These are phyloP conservation scores for Cercospora sojina DNA, from an alignment of 2,329 filamentous ascomycete species.

Conservation along the genomic window DNA sequence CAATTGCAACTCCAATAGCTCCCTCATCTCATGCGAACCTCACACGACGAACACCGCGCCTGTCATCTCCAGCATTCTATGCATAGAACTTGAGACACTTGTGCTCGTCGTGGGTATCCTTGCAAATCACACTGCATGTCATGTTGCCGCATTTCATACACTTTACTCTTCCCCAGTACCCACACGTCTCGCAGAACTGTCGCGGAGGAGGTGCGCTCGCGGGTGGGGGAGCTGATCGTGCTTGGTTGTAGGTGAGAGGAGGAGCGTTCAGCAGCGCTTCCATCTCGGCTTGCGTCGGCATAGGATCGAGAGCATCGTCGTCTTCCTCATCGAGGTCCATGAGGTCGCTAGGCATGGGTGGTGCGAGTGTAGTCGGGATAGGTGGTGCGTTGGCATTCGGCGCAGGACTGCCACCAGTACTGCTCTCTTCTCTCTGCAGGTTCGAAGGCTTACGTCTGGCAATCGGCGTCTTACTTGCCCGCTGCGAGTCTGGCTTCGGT, in stretches of 20 bases:
- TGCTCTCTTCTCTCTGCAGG: conserved; percentile 29
- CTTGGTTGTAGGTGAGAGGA: conserved; percentile 67
- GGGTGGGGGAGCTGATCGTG: conserved; percentile 47
- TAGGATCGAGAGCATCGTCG: conserved; percentile 20
- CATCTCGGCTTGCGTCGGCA: conserved; percentile 53
- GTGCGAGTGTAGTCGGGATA: conserved; percentile 18
- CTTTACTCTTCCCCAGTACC: conserved; percentile 75
- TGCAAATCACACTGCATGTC: conserved; percentile 74
- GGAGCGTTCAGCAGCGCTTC: conserved; percentile 62
- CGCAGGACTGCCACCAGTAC: conserved; percentile 31
- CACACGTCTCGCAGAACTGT: conserved; percentile 74
- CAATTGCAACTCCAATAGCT: neutral
- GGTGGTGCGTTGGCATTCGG: conserved; percentile 17
- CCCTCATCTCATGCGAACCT: neutral
- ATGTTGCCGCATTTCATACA: conserved; percentile 76
- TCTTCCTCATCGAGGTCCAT: conserved; percentile 46
- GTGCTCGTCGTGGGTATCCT: conserved; percentile 70
- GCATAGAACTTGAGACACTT: conserved; percentile 59
- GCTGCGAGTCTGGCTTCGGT: conserved; percentile 22
- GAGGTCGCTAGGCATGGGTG: conserved; percentile 37
- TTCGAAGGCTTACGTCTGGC: conserved; percentile 32
- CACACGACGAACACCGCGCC: conserved; percentile 9
- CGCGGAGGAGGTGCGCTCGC: conserved; percentile 52
- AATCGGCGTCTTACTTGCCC: conserved; percentile 40
- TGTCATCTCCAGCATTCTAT: conserved; percentile 21